These are phyloP conservation scores for Aspergillus biplanus DNA, from an alignment of 495 filamentous ascomycete species.

Conservation along the genomic window DNA sequence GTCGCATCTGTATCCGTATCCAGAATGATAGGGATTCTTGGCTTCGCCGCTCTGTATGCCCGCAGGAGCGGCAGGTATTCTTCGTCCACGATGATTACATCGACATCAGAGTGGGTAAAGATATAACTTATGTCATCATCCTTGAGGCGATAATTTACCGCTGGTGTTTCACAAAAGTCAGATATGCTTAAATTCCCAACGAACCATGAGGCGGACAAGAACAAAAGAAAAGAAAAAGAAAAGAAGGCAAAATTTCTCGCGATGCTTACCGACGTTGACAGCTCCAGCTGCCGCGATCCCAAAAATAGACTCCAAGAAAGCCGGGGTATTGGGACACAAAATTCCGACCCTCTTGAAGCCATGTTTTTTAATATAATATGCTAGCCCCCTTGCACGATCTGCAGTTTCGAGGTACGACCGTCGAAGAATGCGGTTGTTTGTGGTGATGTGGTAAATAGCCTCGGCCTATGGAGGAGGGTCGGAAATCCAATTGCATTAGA, in stretches of 20 bases:
- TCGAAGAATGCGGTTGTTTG: constrained; percentile 72
- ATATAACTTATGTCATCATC: constrained; percentile 88
- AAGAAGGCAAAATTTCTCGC: neutral
- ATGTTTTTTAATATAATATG: constrained; percentile 79
- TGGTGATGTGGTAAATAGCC: constrained; percentile 86
- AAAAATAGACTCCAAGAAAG: constrained; percentile 88
- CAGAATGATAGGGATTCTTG: constrained; percentile 68
- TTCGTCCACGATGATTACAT: constrained; percentile 83
- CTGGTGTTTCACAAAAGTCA: constrained; percentile 28
- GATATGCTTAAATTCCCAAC: neutral
- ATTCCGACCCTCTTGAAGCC: constrained; percentile 75
- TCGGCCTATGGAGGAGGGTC: constrained; percentile 53
- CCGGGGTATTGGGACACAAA: constrained; percentile 88
- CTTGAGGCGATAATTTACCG: constrained; percentile 90
- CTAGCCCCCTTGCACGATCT: constrained; percentile 81
- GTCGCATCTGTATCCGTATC: constrained; percentile 85
- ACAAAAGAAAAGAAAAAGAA: constrained; percentile 2
- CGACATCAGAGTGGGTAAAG: constrained; percentile 80
- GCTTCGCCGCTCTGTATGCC: constrained; percentile 59
- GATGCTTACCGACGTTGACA: constrained; percentile 65
- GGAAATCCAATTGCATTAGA: neutral
- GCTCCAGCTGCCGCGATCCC: constrained; percentile 84
- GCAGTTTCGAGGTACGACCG: constrained; percentile 80
- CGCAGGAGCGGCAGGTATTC: constrained; percentile 76
- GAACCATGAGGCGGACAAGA: neutral